phyloP scores from a whole-genome alignment of 148 eudicot species.

The Chenopodium berlandieri region DNA sequence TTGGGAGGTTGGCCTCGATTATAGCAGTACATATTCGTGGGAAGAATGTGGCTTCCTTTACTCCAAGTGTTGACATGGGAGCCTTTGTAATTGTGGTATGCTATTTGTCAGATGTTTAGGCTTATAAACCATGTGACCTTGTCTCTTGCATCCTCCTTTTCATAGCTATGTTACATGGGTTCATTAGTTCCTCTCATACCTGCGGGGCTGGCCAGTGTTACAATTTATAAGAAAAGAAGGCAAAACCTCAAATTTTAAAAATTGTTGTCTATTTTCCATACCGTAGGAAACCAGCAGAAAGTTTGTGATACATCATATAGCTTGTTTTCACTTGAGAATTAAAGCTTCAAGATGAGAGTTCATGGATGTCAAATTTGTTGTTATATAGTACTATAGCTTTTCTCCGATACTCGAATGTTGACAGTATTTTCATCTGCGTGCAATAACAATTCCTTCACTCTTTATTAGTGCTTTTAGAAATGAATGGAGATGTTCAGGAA shows the following conservation, averaged over 20 bases:
- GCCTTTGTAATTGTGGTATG: slow-evolving; percentile 94
- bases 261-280: not conserved
- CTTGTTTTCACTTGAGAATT: not conserved
- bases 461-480: not conserved
- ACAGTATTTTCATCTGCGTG: not conserved
- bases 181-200: not conserved
- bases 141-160: not conserved
- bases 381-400: too few species aligned
- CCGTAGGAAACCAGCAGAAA: not conserved
- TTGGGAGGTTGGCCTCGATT: slow-evolving; percentile 86
- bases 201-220: too few species aligned
- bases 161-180: too few species aligned
- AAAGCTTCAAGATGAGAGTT: too few species aligned
- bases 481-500: not conserved
- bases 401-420: too few species aligned
- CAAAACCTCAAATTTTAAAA: not conserved
- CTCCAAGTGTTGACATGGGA: slow-evolving; percentile 99
- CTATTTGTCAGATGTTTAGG: not conserved
- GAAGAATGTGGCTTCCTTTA: slow-evolving; percentile 78
- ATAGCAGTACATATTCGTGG: slow-evolving; percentile 87
- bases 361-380: too few species aligned
- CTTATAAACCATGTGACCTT: not conserved
- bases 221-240: not conserved
- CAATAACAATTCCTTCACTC: not conserved
- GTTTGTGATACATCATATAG: not conserved